Conservation (phyloP, 768 basidiomycete species). For the Dentipellis fragilis region DNA sequence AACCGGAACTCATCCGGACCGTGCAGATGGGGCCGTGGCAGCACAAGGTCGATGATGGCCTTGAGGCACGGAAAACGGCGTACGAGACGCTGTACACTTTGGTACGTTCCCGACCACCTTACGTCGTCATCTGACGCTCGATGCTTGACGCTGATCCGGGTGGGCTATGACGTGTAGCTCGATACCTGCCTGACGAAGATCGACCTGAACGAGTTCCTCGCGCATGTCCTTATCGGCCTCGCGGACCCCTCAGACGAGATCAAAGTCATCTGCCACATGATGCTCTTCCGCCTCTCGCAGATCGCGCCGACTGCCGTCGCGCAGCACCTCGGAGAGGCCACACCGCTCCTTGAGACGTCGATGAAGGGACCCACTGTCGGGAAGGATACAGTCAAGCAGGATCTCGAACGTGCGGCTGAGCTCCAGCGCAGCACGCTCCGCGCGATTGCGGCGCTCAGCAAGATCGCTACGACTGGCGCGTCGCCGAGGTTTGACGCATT, state of each 20-base stretch:
- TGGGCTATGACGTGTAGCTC: constrained; percentile 35
- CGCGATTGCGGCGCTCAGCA: constrained; percentile 79
- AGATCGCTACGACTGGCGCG: constrained; percentile 53
- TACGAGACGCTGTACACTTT: constrained; percentile 96
- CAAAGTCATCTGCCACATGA: constrained; percentile 94
- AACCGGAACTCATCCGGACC: constrained; percentile 70
- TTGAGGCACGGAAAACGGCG: constrained; percentile 93
- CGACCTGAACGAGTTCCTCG: constrained; percentile 79
- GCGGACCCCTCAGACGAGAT: constrained; percentile 91
- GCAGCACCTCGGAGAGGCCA: constrained; percentile 75
- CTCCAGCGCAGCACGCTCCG: constrained; percentile 85
- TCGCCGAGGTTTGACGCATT: constrained; percentile 70
- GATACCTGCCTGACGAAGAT: constrained; percentile 86
- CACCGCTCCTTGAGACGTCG: constrained; percentile 74
- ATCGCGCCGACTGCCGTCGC: constrained; percentile 78
- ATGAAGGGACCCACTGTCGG: constrained; percentile 85
- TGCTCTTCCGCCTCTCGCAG: constrained; percentile 84
- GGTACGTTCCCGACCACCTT: constrained; percentile 33
- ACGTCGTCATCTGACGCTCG: not conserved
- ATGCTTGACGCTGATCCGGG: not conserved
- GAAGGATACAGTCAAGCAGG: constrained; percentile 95
- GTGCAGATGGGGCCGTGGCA: constrained; percentile 98
- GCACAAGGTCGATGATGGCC: constrained; percentile 92
- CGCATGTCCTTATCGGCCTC: constrained; percentile 72
- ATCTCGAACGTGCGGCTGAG: constrained; percentile 79